Conservation (phyloP, 441 rosid species). For the Populus hybrid region DNA sequence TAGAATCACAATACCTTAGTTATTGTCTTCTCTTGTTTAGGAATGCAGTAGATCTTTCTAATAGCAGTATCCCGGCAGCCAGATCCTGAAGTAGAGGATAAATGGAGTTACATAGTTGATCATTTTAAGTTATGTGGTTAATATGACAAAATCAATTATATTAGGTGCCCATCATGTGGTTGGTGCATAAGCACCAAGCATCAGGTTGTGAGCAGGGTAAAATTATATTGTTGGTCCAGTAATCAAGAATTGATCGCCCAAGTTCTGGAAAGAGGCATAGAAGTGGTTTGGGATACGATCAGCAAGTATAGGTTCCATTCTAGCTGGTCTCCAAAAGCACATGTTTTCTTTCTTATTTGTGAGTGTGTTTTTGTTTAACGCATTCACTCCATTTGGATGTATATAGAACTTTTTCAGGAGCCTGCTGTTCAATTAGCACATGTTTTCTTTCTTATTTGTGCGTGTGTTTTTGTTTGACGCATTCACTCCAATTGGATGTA, state of each 20-base stretch:
- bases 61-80: background rate
- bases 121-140: no score
- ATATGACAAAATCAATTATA: background rate
- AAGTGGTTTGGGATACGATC: background rate
- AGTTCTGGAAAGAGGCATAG: background rate
- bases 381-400: background rate
- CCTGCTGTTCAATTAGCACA: no score
- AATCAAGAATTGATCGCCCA: background rate
- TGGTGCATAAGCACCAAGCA: background rate
- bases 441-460: no score
- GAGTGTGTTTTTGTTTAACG: background rate
- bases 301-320: background rate
- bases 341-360: background rate
- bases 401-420: background rate
- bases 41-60: background rate
- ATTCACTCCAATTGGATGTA: no score
- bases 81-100: background rate
- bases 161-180: background rate
- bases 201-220: background rate
- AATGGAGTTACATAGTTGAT: background rate
- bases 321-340: background rate
- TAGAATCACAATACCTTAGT: background rate
- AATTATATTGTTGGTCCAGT: background rate
- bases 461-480: no score
- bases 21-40: background rate